Evolutionary conservation across 176 grass and related monocot species (phyloP), one percentile per base, ranked within the genome.

Genomic region (Aechmea fasciata): DNA sequence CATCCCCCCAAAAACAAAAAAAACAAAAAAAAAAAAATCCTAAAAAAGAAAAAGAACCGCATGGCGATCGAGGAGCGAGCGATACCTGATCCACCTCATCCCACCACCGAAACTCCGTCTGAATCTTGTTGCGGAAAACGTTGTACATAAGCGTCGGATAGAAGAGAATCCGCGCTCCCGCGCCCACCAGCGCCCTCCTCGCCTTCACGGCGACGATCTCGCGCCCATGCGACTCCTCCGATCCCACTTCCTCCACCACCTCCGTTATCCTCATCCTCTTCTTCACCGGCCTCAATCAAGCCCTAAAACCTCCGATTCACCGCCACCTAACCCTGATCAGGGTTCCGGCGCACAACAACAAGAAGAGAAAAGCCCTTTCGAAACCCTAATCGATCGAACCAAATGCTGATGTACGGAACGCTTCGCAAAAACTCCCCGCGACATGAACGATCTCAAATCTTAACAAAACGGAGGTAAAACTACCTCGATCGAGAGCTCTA

Each of bases 71-170:
- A 41, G 33, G 47, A 71, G 47, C 26, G 54, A 57, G 9, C 5
- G 33, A 26, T 17, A 99, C 94, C 94, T 89, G 64, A 73, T 92
- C 89, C 50, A 97, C 82, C 78, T 83, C 68, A 65, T 97, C 94
- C 94, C 94, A 97, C 94, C 94, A 97, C 29, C 89, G 75, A 73
- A 97, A 97, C 50, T 92, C 89, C 1, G 77, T 57, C 71, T 97
- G 73, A 51, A 90, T 85, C 15, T 78, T 91, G 77, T 97, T 92
- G 66, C 94, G 84, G 53, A 97, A 50, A 18, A 97, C 84, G 82
- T 97, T 97, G 82, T 97, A 97, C 15, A 85, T 64, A 11, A 97
- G 86, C 54, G 89, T 97, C 11, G 94, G 94, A 74, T 97, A 97
- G 77, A 97, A 97, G 23, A 97, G 87, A 70, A 85, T 75, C 84